Evolutionary conservation across 495 filamentous ascomycete genomes (phyloP).

Genomic region (Entonaema liquescens): DNA sequence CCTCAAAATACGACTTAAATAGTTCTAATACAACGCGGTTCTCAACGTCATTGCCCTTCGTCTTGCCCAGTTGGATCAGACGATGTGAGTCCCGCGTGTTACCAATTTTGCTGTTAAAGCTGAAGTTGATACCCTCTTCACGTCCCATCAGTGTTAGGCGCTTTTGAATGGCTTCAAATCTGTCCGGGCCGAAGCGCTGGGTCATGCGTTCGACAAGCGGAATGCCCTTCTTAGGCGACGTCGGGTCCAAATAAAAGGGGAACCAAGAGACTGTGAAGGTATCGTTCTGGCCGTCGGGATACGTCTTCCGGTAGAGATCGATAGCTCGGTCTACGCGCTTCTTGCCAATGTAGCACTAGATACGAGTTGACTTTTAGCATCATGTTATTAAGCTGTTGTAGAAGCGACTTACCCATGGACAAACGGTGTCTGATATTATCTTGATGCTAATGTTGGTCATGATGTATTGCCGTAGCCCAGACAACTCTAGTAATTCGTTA

Average conservation of each 20-base stretch:
- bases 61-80: constrained; percentile 71
- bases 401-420: constrained; percentile 66
- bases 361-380: constrained; percentile 12
- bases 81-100: constrained; percentile 80
- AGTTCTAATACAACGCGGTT: constrained; percentile 73
- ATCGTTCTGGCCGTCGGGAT: constrained; percentile 64
- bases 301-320: constrained; percentile 60
- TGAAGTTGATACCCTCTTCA: constrained; percentile 72
- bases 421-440: constrained; percentile 77
- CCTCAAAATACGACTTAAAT: constrained; percentile 77
- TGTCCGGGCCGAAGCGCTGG: constrained; percentile 58
- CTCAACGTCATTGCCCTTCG: constrained; percentile 64
- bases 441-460: constrained; percentile 83
- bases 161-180: constrained; percentile 60
- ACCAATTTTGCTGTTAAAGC: constrained; percentile 72
- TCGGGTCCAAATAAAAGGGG: constrained; percentile 79
- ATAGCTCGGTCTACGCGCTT: constrained; percentile 75
- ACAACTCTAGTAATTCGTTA: background rate
- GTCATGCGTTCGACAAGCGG: constrained; percentile 39
- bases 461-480: constrained; percentile 21
- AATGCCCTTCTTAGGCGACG: constrained; percentile 54
- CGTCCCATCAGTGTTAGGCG: constrained; percentile 64
- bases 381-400: background rate
- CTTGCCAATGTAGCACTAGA: constrained; percentile 78
- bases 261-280: constrained; percentile 75